Percentiles rank a stretch among this genome's conserved stretches.
Evolutionary conservation across 306 rosid genomes (phyloP).

Genomic region (Rosa persica): DNA sequence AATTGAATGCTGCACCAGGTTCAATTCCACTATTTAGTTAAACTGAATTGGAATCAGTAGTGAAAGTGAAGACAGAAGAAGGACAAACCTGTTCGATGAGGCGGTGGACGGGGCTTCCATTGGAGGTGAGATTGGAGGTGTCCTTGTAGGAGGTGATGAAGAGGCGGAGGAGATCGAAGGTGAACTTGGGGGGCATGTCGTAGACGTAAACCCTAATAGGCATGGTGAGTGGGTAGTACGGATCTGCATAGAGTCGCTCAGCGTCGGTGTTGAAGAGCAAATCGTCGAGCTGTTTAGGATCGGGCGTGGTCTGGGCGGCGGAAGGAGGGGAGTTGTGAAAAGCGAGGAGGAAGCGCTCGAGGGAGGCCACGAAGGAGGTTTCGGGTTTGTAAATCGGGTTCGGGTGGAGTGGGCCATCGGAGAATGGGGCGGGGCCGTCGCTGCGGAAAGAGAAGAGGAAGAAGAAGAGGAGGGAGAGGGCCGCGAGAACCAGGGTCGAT

Average conservation of each 20-base stretch:
- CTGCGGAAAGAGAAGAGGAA: conserved; percentile 34
- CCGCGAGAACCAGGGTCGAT: conserved; percentile 13
- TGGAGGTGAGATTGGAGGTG: conserved; percentile 86
- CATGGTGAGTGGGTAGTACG: conserved; percentile 41
- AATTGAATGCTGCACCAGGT: conserved; percentile 64
- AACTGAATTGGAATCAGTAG: background rate
- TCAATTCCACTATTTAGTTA: background rate
- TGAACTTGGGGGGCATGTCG: conserved; percentile 81
- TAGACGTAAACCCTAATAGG: conserved; percentile 84
- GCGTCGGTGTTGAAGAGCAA: conserved; percentile 30
- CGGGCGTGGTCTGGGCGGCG: background rate
- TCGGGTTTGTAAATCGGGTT: conserved; percentile 31
- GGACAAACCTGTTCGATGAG: conserved; percentile 73
- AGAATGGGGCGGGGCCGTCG: conserved; percentile 18
- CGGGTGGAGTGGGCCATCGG: background rate
- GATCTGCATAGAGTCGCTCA: conserved; percentile 45
- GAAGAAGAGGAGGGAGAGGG: conserved; percentile 46
- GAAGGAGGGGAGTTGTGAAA: background rate
- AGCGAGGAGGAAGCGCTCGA: conserved; percentile 73
- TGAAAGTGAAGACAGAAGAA: background rate
- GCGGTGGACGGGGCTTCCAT: conserved; percentile 96
- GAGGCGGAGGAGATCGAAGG: conserved; percentile 72
- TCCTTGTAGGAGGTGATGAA: conserved; percentile 56
- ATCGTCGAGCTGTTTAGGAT: conserved; percentile 40
- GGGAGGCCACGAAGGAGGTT: conserved; percentile 71